Conservation (phyloP, 2,329 filamentous ascomycete genomes). For the Conoideocrella luteorostrata region DNA sequence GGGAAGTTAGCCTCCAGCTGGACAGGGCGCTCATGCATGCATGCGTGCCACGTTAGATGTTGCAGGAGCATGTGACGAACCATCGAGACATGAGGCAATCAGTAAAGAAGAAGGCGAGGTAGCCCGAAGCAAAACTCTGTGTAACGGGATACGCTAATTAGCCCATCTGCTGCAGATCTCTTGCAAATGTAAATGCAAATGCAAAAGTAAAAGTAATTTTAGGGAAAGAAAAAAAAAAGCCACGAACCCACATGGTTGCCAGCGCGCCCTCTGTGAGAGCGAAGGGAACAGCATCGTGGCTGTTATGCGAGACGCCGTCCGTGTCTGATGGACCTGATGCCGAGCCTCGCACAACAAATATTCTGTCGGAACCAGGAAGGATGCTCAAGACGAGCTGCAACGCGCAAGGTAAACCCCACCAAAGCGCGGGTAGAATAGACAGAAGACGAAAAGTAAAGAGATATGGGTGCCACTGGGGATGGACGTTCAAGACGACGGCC, state of each 20-base stretch:
- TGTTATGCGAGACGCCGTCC: not conserved
- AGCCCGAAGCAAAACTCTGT: conserved; percentile 69
- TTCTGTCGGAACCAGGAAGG: conserved; percentile 32
- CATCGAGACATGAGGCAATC: conserved; percentile 81
- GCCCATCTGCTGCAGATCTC: no score
- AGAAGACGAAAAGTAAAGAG: conserved; percentile 67
- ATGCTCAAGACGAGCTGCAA: conserved; percentile 63
- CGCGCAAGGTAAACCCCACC: conserved; percentile 64
- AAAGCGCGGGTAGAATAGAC: conserved; percentile 63
- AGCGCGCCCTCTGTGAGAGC: conserved; percentile 61
- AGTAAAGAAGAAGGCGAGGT: conserved; percentile 76
- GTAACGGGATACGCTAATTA: no score
- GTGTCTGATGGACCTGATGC: no score
- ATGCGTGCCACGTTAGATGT: not conserved
- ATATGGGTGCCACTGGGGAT: conserved; percentile 64
- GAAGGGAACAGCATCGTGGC: conserved; percentile 23
- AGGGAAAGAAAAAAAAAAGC: not conserved
- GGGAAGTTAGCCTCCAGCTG: not conserved
- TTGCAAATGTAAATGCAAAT: no score
- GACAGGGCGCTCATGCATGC: no score
- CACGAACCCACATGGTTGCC: conserved; percentile 66
- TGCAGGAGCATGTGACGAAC: conserved; percentile 34
- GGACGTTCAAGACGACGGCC: conserved; percentile 70
- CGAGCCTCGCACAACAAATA: conserved; percentile 20
- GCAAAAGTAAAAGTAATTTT: not conserved